These are phyloP conservation scores for Candida sojae DNA, from an alignment of 1,139 yeast species.

Conservation along the genomic window DNA sequence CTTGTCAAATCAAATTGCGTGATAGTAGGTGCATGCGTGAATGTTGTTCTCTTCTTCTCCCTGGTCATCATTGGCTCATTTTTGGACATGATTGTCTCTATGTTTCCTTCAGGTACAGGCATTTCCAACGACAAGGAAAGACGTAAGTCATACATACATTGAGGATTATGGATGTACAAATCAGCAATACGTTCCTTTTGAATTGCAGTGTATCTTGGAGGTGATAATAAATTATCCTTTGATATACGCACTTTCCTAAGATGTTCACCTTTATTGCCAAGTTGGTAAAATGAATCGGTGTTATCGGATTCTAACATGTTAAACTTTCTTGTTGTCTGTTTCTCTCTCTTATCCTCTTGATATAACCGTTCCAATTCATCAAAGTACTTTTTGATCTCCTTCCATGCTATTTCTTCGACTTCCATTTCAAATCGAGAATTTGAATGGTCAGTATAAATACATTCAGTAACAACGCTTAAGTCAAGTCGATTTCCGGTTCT, in stretches of 20 bases:
- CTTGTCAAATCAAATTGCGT: conserved; percentile 72
- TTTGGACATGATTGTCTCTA: conserved; percentile 37
- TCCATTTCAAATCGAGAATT: conserved; percentile 70
- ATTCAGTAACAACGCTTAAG: conserved; percentile 76
- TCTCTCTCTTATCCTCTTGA: conserved; percentile 34
- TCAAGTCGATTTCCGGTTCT: conserved; percentile 62
- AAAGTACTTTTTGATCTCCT: conserved; percentile 57
- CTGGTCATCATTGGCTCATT: conserved; percentile 54
- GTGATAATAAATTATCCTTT: conserved; percentile 56
- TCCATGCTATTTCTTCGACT: conserved; percentile 67
- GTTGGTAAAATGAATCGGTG: conserved; percentile 43
- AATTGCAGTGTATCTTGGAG: conserved; percentile 70
- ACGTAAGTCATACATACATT: conserved; percentile 74
- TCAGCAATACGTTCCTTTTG: conserved; percentile 74
- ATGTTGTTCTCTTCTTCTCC: conserved; percentile 64
- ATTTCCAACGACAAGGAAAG: conserved; percentile 75
- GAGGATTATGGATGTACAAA: conserved; percentile 72
- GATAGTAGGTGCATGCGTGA: conserved; percentile 66
- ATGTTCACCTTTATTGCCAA: conserved; percentile 46
- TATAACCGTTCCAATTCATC: conserved; percentile 53
- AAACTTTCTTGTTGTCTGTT: conserved; percentile 38
- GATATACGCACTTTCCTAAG: conserved; percentile 67
- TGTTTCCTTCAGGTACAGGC: conserved; percentile 62
- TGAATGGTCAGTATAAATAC: conserved; percentile 58
- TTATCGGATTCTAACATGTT: conserved; percentile 41